A percentile compares a stretch with the other conserved stretches of the same genome.
Evolutionary conservation across 768 basidiomycete species (phyloP).

Genomic region (Thelephora aurantiotincta): DNA sequence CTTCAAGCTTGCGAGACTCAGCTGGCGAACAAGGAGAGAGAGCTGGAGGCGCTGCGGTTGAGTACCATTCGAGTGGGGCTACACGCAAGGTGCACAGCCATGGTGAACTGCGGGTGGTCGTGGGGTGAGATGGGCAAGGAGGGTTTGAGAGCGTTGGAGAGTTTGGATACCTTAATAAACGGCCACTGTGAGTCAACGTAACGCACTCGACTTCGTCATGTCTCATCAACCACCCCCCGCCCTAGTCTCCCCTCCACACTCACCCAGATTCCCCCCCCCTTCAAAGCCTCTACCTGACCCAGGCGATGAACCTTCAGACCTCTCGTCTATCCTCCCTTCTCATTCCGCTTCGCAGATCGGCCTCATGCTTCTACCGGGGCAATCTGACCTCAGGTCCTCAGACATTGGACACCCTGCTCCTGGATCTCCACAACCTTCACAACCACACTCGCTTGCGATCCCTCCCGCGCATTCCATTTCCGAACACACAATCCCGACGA

Average conservation of each 20-base stretch:
- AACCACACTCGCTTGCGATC: constrained; percentile 19
- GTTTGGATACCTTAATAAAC: constrained; percentile 10
- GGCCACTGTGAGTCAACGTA: constrained; percentile 16
- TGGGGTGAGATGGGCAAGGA: constrained; percentile 60
- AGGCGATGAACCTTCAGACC: constrained; percentile 26
- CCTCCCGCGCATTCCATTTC: constrained; percentile 41
- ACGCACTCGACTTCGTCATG: background rate
- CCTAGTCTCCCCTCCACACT: background rate
- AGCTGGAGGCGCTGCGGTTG: constrained; percentile 37
- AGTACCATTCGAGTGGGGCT: constrained; percentile 50
- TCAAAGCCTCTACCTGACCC: constrained; percentile 10
- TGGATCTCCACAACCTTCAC: constrained; percentile 1
- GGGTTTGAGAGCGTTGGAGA: constrained; percentile 32
- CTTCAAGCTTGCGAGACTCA: constrained; percentile 74
- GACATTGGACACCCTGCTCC: background rate
- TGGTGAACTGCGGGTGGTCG: constrained; percentile 52
- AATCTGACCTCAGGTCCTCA: background rate
- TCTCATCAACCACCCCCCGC: background rate
- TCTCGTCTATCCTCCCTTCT: constrained; percentile 60
- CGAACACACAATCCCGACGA: constrained; percentile 20
- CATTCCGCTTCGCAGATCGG: constrained; percentile 59
- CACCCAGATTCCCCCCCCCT: background rate
- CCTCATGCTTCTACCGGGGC: constrained; percentile 1
- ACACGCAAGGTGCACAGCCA: constrained; percentile 42
- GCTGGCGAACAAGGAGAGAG: constrained; percentile 54